A percentile compares a stretch with the other conserved stretches of the same genome.
Conservation (phyloP, 257 asterid species). For the Ilex asprella region DNA sequence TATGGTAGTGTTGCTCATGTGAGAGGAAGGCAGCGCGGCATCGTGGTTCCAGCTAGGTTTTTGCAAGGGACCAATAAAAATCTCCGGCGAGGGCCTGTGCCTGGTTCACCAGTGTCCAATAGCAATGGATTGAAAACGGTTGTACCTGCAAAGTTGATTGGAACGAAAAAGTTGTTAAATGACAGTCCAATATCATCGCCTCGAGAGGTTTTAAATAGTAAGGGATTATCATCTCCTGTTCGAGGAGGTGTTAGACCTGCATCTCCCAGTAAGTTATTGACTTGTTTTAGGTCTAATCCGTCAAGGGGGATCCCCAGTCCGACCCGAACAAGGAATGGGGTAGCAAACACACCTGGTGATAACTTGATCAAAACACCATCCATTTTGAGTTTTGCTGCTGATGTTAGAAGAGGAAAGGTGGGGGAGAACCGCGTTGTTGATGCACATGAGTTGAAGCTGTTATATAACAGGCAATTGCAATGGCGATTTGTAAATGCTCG, state of each 20-base stretch:
- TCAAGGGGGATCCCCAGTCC: constrained; percentile 66
- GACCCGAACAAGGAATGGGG: constrained; percentile 40
- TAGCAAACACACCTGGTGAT: constrained; percentile 22
- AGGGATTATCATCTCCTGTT: constrained; percentile 62
- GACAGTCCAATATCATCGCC: constrained; percentile 49
- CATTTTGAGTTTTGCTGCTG: constrained; percentile 48
- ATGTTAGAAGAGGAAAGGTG: constrained; percentile 60
- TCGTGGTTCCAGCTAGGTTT: constrained; percentile 52
- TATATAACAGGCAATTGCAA: constrained; percentile 67
- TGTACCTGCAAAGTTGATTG: constrained; percentile 31
- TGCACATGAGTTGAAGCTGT: constrained; percentile 69
- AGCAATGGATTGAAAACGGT: constrained; percentile 20
- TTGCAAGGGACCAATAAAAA: constrained; percentile 45
- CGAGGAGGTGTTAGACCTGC: constrained; percentile 57
- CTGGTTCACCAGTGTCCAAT: constrained; percentile 37
- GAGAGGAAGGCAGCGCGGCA: constrained; percentile 43
- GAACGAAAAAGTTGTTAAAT: constrained; percentile 32
- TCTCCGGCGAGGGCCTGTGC: constrained; percentile 32
- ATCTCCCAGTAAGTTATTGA: constrained; percentile 50
- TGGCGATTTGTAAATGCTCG: constrained; percentile 77
- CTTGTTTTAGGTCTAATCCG: constrained; percentile 29
- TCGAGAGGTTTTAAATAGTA: constrained; percentile 22
- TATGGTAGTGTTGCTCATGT: constrained; percentile 25
- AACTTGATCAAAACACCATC: constrained; percentile 44
- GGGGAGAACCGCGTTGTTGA: constrained; percentile 57